Conservation (phyloP, 2,329 filamentous ascomycete genomes). For the Pyrenophora seminiperda region DNA sequence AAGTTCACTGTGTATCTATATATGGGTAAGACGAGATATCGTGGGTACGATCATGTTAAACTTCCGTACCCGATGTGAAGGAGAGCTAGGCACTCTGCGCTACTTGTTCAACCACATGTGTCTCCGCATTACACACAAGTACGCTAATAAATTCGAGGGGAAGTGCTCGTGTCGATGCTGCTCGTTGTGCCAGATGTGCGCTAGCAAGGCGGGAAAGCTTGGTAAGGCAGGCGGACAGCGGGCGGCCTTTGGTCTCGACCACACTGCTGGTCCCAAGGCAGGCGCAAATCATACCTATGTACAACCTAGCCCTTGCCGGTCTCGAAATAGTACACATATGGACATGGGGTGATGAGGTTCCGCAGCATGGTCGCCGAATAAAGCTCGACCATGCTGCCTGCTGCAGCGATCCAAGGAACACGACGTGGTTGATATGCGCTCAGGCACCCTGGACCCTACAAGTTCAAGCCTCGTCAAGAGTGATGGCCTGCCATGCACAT, state of each 20-base stretch:
- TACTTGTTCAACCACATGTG: conserved; percentile 15
- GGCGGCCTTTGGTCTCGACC: conserved; percentile 10
- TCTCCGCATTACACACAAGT: not conserved
- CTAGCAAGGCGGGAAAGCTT: not conserved
- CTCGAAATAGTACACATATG: conserved; percentile 7
- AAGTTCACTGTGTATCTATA: too few relatives aligned
- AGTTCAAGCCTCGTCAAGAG: conserved; percentile 8
- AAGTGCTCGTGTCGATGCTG: not conserved
- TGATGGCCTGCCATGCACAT: conserved; percentile 13
- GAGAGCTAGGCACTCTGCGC: conserved; percentile 11
- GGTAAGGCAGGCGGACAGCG: conserved; percentile 7
- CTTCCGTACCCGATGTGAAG: conserved; percentile 16
- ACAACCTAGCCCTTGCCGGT: conserved; percentile 12
- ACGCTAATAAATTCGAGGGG: not conserved
- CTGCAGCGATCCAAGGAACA: conserved; percentile 2
- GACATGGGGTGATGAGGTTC: conserved; percentile 10
- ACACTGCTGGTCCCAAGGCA: conserved; percentile 11
- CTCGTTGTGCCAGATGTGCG: not conserved
- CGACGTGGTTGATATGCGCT: conserved; percentile 3
- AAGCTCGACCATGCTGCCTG: conserved; percentile 4
- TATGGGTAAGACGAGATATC: not conserved
- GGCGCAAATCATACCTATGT: conserved; percentile 1
- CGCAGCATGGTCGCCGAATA: conserved; percentile 13
- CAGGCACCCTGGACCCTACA: conserved; percentile 3
- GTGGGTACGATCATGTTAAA: too few relatives aligned